These are phyloP conservation scores for Neonectria magnoliae DNA, from an alignment of 2,329 filamentous ascomycete genomes.

Conservation along the genomic window DNA sequence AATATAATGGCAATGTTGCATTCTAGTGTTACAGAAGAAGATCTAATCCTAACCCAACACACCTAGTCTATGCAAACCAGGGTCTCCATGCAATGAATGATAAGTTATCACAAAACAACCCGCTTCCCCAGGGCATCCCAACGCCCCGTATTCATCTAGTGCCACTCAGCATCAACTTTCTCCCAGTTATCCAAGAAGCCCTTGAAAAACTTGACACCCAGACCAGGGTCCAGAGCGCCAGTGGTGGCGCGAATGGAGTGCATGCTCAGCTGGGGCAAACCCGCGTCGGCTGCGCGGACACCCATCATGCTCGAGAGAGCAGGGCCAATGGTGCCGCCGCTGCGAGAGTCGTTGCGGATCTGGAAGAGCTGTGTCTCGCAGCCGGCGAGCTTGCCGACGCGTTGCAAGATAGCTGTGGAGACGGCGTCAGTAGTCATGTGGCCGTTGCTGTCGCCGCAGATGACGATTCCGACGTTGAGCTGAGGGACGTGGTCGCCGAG, in stretches of 20 bases:
- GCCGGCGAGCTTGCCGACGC: slow-evolving; percentile 78
- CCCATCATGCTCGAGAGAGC: slow-evolving; percentile 85
- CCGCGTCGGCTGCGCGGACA: slow-evolving; percentile 84
- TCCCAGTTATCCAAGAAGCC: slow-evolving; percentile 90
- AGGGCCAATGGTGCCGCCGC: slow-evolving; percentile 94
- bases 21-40: slow-evolving; percentile 11
- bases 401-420: slow-evolving; percentile 81
- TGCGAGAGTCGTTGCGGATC: slow-evolving; percentile 90
- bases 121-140: slow-evolving; percentile 10
- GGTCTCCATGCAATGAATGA: slow-evolving; percentile 12
- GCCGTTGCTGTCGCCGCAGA: slow-evolving; percentile 86
- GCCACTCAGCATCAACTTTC: slow-evolving; percentile 84
- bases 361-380: slow-evolving; percentile 87
- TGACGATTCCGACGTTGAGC: slow-evolving; percentile 85
- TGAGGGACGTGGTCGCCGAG: slow-evolving; percentile 86
- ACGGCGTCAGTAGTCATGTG: slow-evolving; percentile 96
- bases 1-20: slow-evolving; percentile 2
- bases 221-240: slow-evolving; percentile 83
- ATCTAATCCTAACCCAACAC: slow-evolving; percentile 7
- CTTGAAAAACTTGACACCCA: slow-evolving; percentile 89
- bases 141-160: slow-evolving; percentile 33
- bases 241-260: slow-evolving; percentile 91
- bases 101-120: slow-evolving; percentile 24
- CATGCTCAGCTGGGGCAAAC: slow-evolving; percentile 93
- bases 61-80: slow-evolving; percentile 12